Percentiles rank a stretch among this genome's conserved stretches.
Evolutionary conservation across 371 early-diverging fungal species (phyloP).

Genomic region (Circinella umbellata): DNA sequence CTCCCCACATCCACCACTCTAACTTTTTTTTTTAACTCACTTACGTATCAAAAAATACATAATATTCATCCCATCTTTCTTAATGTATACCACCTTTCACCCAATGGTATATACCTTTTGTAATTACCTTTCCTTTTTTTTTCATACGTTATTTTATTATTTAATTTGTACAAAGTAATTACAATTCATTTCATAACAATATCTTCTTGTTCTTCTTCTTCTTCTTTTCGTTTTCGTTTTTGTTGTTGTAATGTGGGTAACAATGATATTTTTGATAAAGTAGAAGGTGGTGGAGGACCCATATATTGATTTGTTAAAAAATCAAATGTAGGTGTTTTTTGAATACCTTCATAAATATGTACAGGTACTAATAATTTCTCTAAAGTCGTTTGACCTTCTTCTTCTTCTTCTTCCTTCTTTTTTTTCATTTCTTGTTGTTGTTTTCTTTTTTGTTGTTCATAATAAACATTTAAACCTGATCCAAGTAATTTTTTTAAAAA

Average conservation of each 20-base stretch:
- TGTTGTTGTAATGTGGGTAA: not conserved
- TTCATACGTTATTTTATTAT: too few relatives aligned
- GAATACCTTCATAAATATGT: conserved; percentile 54
- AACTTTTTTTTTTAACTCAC: too few relatives aligned
- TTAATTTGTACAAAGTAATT: too few relatives aligned
- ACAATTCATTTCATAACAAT: not conserved
- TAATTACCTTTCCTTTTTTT: too few relatives aligned
- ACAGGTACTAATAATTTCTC: conserved; percentile 55
- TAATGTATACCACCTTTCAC: too few relatives aligned
- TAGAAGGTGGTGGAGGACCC: conserved; percentile 25
- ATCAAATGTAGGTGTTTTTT: conserved; percentile 49
- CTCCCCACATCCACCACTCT: too few relatives aligned
- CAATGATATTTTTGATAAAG: not conserved
- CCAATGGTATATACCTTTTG: too few relatives aligned
- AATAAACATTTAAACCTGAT: conserved; percentile 30
- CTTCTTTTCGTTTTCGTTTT: too few relatives aligned
- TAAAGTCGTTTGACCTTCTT: conserved; percentile 13
- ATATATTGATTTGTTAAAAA: conserved; percentile 59
- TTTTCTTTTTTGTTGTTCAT: conserved; percentile 17
- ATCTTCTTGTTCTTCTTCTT: not conserved
- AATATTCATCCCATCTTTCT: too few relatives aligned
- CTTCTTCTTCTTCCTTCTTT: conserved; percentile 12
- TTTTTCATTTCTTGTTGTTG: conserved; percentile 6
- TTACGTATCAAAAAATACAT: too few relatives aligned
- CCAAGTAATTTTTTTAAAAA: conserved; percentile 37